These are phyloP conservation scores for Citrullus colocynthis DNA, from an alignment of 306 rosid genomes.

Conservation along the genomic window DNA sequence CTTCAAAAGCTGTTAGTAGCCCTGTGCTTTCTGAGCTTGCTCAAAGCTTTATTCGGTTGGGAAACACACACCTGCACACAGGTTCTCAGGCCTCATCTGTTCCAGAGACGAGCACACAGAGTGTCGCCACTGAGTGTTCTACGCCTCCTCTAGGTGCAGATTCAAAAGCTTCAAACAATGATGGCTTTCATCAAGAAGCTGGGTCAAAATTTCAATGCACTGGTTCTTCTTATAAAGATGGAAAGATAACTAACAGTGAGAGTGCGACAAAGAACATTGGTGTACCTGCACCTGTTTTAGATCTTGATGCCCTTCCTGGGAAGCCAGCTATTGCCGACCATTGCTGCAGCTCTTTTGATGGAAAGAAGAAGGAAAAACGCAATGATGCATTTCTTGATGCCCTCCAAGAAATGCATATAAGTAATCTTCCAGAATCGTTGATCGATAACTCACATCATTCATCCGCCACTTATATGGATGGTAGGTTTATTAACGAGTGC, in stretches of 20 bases:
- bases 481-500: conserved; percentile 19
- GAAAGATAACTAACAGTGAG: conserved; percentile 13
- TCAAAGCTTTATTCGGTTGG: conserved; percentile 28
- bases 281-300: conserved; percentile 17
- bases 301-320: conserved; percentile 36
- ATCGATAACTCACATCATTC: neutral
- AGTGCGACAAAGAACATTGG: conserved; percentile 15
- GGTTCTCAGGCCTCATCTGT: conserved; percentile 20
- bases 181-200: conserved; percentile 3
- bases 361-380: conserved; percentile 9
- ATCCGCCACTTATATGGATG: neutral
- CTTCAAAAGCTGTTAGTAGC: conserved; percentile 32
- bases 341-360: conserved; percentile 18
- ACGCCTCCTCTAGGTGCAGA: conserved; percentile 10
- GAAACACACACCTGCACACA: conserved; percentile 14
- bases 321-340: conserved; percentile 9
- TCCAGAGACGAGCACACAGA: conserved; percentile 16
- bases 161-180: conserved; percentile 9
- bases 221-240: conserved; percentile 18
- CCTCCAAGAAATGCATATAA: conserved; percentile 6
- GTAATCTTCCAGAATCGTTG: neutral
- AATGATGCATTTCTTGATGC: conserved; percentile 1
- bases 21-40: conserved; percentile 31
- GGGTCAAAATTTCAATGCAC: conserved; percentile 5
- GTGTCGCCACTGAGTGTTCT: conserved; percentile 13